Evolutionary conservation across 192 early-diverging fungal species (phyloP).

Genomic region (Phycomyces blakesleeanus): DNA sequence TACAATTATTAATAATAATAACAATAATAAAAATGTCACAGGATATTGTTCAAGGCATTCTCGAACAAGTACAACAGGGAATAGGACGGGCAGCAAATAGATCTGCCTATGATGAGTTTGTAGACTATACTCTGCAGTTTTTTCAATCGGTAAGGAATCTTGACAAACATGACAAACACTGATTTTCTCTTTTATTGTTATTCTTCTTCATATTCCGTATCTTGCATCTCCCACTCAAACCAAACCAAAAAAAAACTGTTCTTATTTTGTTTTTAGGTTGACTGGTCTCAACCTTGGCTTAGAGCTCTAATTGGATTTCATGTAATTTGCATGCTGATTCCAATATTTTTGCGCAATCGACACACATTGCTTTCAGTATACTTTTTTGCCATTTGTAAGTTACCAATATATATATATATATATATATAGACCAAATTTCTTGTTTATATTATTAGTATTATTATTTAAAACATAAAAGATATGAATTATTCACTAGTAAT

Average conservation of each 20-base stretch:
- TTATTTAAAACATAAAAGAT: too few relatives aligned
- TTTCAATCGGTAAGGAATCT: neutral
- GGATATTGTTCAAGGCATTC: neutral
- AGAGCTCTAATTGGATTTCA: slow-evolving; percentile 38
- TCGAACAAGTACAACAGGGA: neutral
- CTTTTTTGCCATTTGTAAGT: slow-evolving; percentile 42
- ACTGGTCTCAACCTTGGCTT: slow-evolving; percentile 52
- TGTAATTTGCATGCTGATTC: slow-evolving; percentile 30
- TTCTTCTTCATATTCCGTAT: neutral
- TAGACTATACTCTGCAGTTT: neutral
- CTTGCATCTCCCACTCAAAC: too few relatives aligned
- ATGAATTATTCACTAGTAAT: too few relatives aligned
- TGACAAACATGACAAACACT: too few relatives aligned
- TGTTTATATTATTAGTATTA: too few relatives aligned
- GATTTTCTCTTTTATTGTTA: neutral
- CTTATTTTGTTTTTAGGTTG: slow-evolving; percentile 27
- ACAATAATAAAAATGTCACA: slow-evolving; percentile 1
- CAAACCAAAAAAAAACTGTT: too few relatives aligned
- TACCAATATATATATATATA: too few relatives aligned
- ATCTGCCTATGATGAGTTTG: neutral
- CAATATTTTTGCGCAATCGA: slow-evolving; percentile 37
- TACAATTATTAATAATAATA: too few relatives aligned
- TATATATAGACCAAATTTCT: too few relatives aligned
- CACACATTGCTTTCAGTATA: slow-evolving; percentile 36
- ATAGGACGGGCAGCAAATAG: neutral